Conservation (phyloP, 1,284 basidiomycete genomes). For the Puccinia horiana region DNA sequence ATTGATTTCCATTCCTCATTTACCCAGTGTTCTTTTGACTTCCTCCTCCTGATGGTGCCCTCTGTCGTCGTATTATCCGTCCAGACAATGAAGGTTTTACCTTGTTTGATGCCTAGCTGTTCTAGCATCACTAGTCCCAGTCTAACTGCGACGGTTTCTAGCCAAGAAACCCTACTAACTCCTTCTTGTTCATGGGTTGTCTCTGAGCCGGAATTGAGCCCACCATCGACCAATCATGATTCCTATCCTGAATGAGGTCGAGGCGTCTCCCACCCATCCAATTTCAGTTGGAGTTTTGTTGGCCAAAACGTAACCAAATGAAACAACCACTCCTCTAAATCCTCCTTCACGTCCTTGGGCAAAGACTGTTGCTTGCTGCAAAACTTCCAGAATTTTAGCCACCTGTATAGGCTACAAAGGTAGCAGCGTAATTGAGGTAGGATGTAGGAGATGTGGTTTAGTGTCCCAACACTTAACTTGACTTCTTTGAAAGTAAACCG, state of each 20-base stretch:
- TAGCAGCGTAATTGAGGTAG: slow-evolving; percentile 5
- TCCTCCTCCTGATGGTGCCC: background rate
- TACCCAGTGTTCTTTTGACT: background rate
- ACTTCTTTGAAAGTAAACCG: background rate
- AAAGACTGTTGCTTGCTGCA: background rate
- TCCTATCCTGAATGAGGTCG: too few species aligned
- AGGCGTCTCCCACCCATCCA: too few species aligned
- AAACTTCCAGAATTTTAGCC: background rate
- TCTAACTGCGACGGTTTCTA: background rate
- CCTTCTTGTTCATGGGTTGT: background rate
- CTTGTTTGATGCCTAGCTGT: background rate
- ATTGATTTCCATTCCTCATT: slow-evolving; percentile 15
- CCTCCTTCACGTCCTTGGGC: background rate
- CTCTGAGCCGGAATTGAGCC: background rate
- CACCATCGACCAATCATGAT: too few species aligned
- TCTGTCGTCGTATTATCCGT: background rate
- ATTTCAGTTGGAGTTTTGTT: background rate
- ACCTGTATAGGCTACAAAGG: background rate
- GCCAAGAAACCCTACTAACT: background rate
- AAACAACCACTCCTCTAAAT: background rate
- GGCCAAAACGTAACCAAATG: background rate
- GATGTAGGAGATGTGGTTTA: background rate
- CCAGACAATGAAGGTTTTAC: background rate
- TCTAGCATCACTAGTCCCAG: background rate
- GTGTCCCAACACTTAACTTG: background rate